phyloP scores from a whole-genome alignment of 1,284 basidiomycete species.

The Lignosus rhinocerotis region DNA sequence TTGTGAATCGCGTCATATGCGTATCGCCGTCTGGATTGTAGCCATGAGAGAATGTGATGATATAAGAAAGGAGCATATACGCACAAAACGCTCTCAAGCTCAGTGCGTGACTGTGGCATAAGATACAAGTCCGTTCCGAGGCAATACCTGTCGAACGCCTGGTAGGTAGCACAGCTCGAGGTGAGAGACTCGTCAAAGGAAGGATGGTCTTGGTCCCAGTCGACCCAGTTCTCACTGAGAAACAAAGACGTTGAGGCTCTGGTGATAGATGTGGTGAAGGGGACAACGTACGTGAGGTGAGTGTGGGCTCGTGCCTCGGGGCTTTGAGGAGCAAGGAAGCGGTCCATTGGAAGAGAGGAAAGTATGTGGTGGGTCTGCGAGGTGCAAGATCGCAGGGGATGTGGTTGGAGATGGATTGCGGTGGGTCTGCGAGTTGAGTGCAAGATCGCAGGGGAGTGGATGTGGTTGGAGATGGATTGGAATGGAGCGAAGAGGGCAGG shows the following conservation, averaged over 20 bases:
- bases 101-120: conserved; percentile 57
- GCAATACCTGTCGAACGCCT: conserved; percentile 42
- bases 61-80: conserved; percentile 30
- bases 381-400: not conserved
- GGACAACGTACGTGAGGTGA: conserved; percentile 58
- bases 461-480: not conserved
- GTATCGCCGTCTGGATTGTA: conserved; percentile 57
- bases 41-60: conserved; percentile 13
- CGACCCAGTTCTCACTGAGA: conserved; percentile 61
- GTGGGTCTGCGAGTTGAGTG: no score
- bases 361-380: conserved; percentile 1
- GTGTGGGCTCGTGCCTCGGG: conserved; percentile 72
- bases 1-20: conserved; percentile 80
- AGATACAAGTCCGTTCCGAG: conserved; percentile 62
- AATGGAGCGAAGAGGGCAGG: not conserved
- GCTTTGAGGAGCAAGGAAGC: conserved; percentile 69
- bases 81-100: conserved; percentile 73
- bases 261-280: conserved; percentile 5
- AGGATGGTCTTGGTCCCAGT: conserved; percentile 67
- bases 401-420: not conserved
- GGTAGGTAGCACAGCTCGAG: conserved; percentile 56
- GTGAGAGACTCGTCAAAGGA: conserved; percentile 73
- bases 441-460: not conserved
- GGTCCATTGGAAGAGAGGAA: conserved; percentile 49
- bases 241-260: conserved; percentile 10